Conservation (phyloP, 1,284 basidiomycete genomes). For the Rhizoctonia solani region DNA sequence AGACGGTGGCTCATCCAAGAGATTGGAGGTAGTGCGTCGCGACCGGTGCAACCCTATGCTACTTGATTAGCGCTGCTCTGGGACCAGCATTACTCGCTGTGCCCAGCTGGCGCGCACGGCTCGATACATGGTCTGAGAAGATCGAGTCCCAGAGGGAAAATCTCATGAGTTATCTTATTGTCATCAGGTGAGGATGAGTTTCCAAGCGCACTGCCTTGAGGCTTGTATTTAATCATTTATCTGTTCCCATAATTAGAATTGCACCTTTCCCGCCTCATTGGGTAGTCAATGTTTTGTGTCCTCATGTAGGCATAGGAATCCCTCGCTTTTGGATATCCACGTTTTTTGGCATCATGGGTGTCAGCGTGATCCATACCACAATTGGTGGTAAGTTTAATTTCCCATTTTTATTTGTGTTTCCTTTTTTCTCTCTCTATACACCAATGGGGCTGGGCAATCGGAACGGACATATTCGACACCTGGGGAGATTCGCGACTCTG, state of each 20-base stretch:
- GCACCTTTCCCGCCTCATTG: constrained; percentile 93
- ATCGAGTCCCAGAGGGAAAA: constrained; percentile 75
- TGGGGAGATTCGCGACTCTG: too few relatives aligned
- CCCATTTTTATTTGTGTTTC: too few relatives aligned
- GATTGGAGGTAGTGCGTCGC: constrained; percentile 67
- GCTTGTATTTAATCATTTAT: not conserved
- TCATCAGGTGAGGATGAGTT: constrained; percentile 54
- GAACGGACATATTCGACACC: not conserved
- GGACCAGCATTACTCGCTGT: constrained; percentile 86
- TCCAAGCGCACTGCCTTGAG: not conserved
- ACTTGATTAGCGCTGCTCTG: constrained; percentile 86
- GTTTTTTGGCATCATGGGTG: constrained; percentile 88
- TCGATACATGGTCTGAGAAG: constrained; percentile 80
- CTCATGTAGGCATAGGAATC: constrained; percentile 88
- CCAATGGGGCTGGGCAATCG: not conserved
- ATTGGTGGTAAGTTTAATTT: constrained; percentile 79
- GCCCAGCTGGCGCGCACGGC: constrained; percentile 78
- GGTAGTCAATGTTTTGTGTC: constrained; percentile 92
- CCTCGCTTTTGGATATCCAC: constrained; percentile 89
- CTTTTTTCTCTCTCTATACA: not conserved
- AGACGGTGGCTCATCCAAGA: constrained; percentile 10
- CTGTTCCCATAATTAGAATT: constrained; percentile 57
- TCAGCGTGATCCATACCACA: constrained; percentile 92
- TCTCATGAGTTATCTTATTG: constrained; percentile 86
- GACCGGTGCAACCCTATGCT: constrained; percentile 89